Percentiles rank a stretch among this genome's conserved stretches.
Evolutionary conservation across 805 yeast genomes (phyloP).

Genomic region (Lachancea mirantina): DNA sequence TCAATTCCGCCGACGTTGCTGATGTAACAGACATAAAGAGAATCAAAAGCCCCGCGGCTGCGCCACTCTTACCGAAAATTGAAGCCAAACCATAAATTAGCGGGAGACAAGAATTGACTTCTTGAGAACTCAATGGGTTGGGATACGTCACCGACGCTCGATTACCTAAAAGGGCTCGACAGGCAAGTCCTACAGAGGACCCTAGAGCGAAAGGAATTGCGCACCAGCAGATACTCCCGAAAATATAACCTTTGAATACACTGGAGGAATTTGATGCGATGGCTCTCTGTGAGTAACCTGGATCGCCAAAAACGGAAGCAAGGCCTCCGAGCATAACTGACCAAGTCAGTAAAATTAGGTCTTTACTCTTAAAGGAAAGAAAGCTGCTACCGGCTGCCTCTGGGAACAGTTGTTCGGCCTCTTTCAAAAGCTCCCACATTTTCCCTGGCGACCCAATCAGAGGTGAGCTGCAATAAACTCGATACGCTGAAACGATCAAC

Average conservation of each 20-base stretch:
- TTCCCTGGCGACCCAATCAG: slow-evolving; percentile 39
- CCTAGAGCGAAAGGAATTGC: slow-evolving; percentile 34
- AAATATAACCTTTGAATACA: slow-evolving; percentile 31
- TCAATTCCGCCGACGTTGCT: slow-evolving; percentile 37
- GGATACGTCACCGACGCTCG: slow-evolving; percentile 39
- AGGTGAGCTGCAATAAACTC: slow-evolving; percentile 32
- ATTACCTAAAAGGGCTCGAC: slow-evolving; percentile 30
- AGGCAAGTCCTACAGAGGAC: slow-evolving; percentile 32
- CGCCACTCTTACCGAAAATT: slow-evolving; percentile 37
- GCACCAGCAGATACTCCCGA: slow-evolving; percentile 36
- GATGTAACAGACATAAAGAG: slow-evolving; percentile 40
- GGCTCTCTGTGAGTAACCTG: slow-evolving; percentile 37
- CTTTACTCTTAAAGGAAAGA: slow-evolving; percentile 29
- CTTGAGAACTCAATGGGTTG: slow-evolving; percentile 29
- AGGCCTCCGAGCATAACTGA: slow-evolving; percentile 30
- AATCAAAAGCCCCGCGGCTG: slow-evolving; percentile 36
- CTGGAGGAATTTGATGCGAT: slow-evolving; percentile 35
- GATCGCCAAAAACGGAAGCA: slow-evolving; percentile 32
- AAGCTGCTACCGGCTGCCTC: slow-evolving; percentile 27
- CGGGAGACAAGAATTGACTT: slow-evolving; percentile 36
- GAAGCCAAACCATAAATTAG: slow-evolving; percentile 40
- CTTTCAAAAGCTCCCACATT: slow-evolving; percentile 37
- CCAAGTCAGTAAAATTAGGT: slow-evolving; percentile 28
- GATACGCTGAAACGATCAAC: slow-evolving; percentile 31
- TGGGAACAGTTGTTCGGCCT: slow-evolving; percentile 30